These are phyloP conservation scores for Auxenochlorella pyrenoidosa DNA, from an alignment of 139 green algal species.

Conservation along the genomic window DNA sequence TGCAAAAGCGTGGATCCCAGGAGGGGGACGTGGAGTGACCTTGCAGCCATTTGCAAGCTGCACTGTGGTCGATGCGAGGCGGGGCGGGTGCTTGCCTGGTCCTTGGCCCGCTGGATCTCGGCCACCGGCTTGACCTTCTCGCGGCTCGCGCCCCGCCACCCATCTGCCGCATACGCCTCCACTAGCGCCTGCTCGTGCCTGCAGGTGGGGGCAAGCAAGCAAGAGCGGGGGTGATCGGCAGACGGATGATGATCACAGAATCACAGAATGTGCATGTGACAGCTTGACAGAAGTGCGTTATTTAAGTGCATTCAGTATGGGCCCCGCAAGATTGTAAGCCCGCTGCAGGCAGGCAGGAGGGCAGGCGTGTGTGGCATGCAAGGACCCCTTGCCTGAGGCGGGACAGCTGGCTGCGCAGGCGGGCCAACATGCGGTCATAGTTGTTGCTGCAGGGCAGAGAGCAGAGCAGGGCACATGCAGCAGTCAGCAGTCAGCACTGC, in stretches of 20 bases:
- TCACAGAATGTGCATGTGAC: too few relatives aligned
- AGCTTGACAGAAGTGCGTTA: too few relatives aligned
- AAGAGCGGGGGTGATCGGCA: neutral
- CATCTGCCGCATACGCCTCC: slow-evolving; percentile 71
- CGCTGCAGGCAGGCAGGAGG: too few relatives aligned
- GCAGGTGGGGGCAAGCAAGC: neutral
- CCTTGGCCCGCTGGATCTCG: slow-evolving; percentile 66
- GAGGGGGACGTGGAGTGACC: too few relatives aligned
- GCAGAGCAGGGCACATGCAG: neutral
- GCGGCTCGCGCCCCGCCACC: slow-evolving; percentile 66
- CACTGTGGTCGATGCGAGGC: too few relatives aligned
- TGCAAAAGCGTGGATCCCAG: too few relatives aligned
- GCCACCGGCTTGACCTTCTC: slow-evolving; percentile 72
- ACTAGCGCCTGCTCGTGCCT: slow-evolving; percentile 60
- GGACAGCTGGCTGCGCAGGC: slow-evolving; percentile 55
- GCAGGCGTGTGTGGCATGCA: neutral
- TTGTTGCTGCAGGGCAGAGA: slow-evolving; percentile 18
- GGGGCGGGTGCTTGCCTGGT: slow-evolving; percentile 27
- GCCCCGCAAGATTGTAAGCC: too few relatives aligned
- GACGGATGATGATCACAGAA: neutral
- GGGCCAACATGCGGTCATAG: slow-evolving; percentile 48
- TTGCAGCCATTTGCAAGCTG: too few relatives aligned
- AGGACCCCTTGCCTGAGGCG: slow-evolving; percentile 34
- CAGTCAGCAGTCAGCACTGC: too few relatives aligned
- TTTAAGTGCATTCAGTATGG: too few relatives aligned